phyloP scores from a whole-genome alignment of 1,284 basidiomycete genomes.

The Cerrena zonata region DNA sequence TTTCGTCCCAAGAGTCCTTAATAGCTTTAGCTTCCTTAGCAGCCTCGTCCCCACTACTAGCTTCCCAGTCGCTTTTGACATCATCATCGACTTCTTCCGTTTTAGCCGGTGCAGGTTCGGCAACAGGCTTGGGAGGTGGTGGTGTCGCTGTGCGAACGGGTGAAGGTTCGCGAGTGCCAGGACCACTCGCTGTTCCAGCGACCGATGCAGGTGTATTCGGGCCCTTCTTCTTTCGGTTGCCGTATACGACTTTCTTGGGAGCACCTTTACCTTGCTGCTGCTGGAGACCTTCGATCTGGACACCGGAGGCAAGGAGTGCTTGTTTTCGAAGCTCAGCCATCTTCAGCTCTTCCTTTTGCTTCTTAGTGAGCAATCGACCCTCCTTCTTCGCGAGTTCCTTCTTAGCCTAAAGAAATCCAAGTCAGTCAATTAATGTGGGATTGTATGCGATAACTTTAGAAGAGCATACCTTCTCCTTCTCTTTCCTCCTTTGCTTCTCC shows the following conservation, averaged over 20 bases:
- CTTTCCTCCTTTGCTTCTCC: constrained; percentile 79
- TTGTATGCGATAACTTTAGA: constrained; percentile 5
- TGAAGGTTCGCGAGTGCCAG: constrained; percentile 31
- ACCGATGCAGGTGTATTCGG: constrained; percentile 24
- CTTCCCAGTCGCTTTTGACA: constrained; percentile 84
- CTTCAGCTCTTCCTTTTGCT: constrained; percentile 91
- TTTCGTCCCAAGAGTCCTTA: constrained; percentile 85
- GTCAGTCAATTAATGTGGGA: constrained; percentile 5
- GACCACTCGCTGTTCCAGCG: constrained; percentile 30
- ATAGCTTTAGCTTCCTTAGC: constrained; percentile 29
- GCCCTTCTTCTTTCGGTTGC: constrained; percentile 75
- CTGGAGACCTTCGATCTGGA: constrained; percentile 83
- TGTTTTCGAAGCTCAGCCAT: constrained; percentile 88
- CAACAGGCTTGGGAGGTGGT: constrained; percentile 21
- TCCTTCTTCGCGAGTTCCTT: constrained; percentile 84
- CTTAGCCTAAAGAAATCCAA: constrained; percentile 53
- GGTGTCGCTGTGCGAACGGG: constrained; percentile 43
- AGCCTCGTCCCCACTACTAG: constrained; percentile 49
- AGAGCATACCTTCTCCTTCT: constrained; percentile 77
- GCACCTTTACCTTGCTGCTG: constrained; percentile 45
- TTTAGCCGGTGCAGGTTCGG: background rate
- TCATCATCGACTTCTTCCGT: constrained; percentile 29
- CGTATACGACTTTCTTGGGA: constrained; percentile 66
- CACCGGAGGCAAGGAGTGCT: constrained; percentile 85
- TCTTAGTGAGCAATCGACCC: constrained; percentile 85